phyloP scores from a whole-genome alignment of 345 rosid species.

The Acer saccharum region DNA sequence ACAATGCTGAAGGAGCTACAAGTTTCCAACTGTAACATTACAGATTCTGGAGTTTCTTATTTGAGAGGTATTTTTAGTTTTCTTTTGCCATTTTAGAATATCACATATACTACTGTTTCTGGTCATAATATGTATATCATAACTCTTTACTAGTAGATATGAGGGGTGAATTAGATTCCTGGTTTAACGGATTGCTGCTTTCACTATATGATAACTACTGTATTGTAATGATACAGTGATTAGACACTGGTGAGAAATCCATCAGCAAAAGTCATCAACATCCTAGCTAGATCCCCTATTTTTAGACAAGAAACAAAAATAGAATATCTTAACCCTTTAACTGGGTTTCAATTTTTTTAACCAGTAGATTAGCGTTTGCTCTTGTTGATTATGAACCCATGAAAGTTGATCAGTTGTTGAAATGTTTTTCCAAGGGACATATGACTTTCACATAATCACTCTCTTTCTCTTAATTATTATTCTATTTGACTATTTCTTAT shows the following conservation, averaged over 20 bases:
- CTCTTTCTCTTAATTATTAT: not conserved
- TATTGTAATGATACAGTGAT: too few species aligned
- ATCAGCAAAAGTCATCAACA: not conserved
- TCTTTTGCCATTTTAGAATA: not conserved
- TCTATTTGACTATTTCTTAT: not conserved
- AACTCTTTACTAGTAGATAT: not conserved
- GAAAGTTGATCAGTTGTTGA: not conserved
- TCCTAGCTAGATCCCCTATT: not conserved
- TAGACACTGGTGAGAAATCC: not conserved
- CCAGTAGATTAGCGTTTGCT: not conserved
- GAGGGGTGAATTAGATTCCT: not conserved
- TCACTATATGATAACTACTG: not conserved
- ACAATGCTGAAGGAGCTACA: slow-evolving; percentile 50
- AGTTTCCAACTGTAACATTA: slow-evolving; percentile 50
- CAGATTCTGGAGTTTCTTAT: slow-evolving; percentile 55
- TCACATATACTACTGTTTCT: not conserved
- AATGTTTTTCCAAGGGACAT: not conserved
- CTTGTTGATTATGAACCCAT: not conserved
- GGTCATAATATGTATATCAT: not conserved
- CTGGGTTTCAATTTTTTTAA: not conserved
- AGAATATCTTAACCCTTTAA: not conserved
- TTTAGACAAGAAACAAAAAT: not conserved
- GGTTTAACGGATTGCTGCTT: not conserved
- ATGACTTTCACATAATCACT: not conserved
- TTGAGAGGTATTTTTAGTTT: slow-evolving; percentile 44